Conservation (phyloP, 768 basidiomycete species). For the Amanita inopinata region DNA sequence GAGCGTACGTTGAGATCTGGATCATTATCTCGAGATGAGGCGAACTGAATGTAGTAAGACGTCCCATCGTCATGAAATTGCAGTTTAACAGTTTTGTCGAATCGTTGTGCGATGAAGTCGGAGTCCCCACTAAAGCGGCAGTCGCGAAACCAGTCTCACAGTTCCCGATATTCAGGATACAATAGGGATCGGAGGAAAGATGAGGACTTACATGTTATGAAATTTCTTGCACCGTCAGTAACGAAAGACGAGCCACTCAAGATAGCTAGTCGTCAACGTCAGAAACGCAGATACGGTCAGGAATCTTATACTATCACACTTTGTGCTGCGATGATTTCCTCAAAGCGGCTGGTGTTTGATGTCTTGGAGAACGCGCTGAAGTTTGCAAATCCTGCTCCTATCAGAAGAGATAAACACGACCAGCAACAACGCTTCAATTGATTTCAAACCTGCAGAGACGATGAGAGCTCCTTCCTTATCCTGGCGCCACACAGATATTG, state of each 20-base stretch:
- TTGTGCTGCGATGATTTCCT: constrained; percentile 7
- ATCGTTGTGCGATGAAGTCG: constrained; percentile 24
- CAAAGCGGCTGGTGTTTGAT: background rate
- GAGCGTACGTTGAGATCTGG: constrained; percentile 24
- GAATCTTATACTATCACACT: background rate
- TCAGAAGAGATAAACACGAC: background rate
- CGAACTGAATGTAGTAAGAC: constrained; percentile 31
- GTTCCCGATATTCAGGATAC: background rate
- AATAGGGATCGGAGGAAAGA: background rate
- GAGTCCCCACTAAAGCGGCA: constrained; percentile 29
- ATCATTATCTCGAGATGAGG: constrained; percentile 28
- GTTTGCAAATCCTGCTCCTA: constrained; percentile 4
- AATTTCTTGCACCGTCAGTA: constrained; percentile 4
- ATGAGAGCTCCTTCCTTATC: constrained; percentile 2
- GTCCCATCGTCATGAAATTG: constrained; percentile 25
- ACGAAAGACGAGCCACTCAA: constrained; percentile 5
- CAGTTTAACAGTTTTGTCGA: constrained; percentile 34
- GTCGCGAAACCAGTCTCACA: constrained; percentile 24
- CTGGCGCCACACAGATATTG: background rate
- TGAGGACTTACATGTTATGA: background rate
- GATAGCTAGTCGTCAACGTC: background rate
- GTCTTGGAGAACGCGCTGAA: constrained; percentile 7
- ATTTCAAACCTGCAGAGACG: constrained; percentile 3
- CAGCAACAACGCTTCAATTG: background rate
- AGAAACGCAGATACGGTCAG: background rate